These are phyloP conservation scores for Monosporozyma unispora DNA, from an alignment of 805 yeast genomes.

Conservation along the genomic window DNA sequence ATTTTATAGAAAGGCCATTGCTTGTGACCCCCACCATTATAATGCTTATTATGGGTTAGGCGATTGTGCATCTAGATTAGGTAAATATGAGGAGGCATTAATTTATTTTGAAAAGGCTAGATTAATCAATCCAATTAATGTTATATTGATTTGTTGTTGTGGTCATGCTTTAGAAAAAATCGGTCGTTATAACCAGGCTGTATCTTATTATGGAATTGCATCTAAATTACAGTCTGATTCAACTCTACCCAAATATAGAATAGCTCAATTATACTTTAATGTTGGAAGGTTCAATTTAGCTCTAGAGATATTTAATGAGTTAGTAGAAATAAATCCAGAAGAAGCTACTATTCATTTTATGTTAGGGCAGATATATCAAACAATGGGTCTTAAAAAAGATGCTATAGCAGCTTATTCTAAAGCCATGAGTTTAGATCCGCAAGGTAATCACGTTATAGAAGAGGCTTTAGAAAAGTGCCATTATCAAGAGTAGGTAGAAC, in stretches of 20 bases:
- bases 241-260: conserved; percentile 79
- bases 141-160: conserved; percentile 81
- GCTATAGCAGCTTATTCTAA: conserved; percentile 82
- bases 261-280: conserved; percentile 70
- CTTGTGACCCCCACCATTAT: conserved; percentile 73
- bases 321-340: conserved; percentile 77
- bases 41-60: conserved; percentile 96
- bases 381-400: conserved; percentile 58
- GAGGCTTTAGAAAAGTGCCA: conserved; percentile 64
- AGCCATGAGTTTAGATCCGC: conserved; percentile 87
- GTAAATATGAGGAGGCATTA: conserved; percentile 76
- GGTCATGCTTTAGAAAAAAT: conserved; percentile 86
- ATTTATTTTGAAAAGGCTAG: conserved; percentile 81
- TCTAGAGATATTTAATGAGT: conserved; percentile 59
- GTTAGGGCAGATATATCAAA: conserved; percentile 77
- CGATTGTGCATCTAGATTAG: conserved; percentile 81
- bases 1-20: conserved; percentile 69
- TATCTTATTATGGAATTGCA: conserved; percentile 76
- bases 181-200: conserved; percentile 59
- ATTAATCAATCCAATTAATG: conserved; percentile 81
- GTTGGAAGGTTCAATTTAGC: conserved; percentile 68
- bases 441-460: conserved; percentile 75
- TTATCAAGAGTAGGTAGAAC: conserved; percentile 15
- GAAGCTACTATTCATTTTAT: conserved; percentile 90
- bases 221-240: conserved; percentile 75